A percentile compares a stretch with the other conserved stretches of the same genome.
These are phyloP conservation scores for Fomitopsis serialis DNA, from an alignment of 768 basidiomycete genomes.

Conservation along the genomic window DNA sequence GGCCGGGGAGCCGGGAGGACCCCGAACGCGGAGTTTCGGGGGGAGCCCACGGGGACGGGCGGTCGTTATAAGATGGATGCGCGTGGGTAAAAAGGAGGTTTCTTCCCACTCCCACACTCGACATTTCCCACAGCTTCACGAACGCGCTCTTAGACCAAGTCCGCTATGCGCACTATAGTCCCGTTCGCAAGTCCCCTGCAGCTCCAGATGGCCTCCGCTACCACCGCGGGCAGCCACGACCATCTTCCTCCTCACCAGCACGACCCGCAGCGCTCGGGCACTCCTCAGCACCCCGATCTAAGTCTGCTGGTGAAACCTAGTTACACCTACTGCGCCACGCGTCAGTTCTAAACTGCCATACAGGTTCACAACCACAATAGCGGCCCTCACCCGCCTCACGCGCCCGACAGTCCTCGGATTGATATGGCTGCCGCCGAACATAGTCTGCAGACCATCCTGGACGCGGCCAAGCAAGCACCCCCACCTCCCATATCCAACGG, in stretches of 20 bases:
- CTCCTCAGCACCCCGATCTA: constrained; percentile 33
- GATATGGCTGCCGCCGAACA: neutral
- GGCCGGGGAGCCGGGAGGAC: constrained; percentile 20
- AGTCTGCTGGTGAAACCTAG: constrained; percentile 32
- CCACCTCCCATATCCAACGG: constrained; percentile 9
- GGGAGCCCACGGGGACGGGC: constrained; percentile 20
- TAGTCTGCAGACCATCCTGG: constrained; percentile 21
- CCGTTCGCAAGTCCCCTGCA: constrained; percentile 33
- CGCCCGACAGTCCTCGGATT: constrained; percentile 1
- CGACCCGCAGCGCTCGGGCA: constrained; percentile 47
- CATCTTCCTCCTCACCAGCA: constrained; percentile 39
- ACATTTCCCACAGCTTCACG: constrained; percentile 40
- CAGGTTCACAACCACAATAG: constrained; percentile 27
- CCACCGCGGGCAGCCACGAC: constrained; percentile 24
- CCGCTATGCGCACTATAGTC: constrained; percentile 19
- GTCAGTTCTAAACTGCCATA: constrained; percentile 25
- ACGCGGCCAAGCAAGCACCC: constrained; percentile 12
- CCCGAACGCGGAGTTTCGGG: constrained; percentile 17
- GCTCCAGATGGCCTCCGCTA: constrained; percentile 35
- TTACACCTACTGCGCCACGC: constrained; percentile 17
- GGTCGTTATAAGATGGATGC: constrained; percentile 25
- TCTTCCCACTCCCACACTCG: constrained; percentile 42
- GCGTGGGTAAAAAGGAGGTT: constrained; percentile 26
- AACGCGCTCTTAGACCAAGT: constrained; percentile 10
- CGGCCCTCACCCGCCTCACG: constrained; percentile 26